Conservation (phyloP, 371 early-diverging fungal species). For the Mortierella sp. region DNA sequence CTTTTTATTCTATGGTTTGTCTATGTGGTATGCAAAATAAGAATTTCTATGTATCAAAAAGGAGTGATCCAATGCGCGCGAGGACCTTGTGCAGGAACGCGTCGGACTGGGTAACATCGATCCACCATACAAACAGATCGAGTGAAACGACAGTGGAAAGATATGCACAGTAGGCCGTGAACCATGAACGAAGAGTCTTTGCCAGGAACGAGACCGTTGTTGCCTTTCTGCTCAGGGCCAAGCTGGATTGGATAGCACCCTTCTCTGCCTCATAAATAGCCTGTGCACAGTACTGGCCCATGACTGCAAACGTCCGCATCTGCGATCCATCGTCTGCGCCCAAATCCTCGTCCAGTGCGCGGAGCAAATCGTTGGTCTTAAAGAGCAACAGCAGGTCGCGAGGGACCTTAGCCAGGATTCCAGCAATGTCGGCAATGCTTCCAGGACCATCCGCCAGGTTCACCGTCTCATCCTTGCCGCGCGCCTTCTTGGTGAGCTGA, state of each 20-base stretch:
- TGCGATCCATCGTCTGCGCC: conserved; percentile 54
- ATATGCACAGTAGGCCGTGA: conserved; percentile 34
- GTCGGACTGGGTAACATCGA: conserved; percentile 35
- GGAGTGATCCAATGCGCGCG: conserved; percentile 12
- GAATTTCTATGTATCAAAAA: neutral
- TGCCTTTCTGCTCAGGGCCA: neutral
- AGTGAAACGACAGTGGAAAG: conserved; percentile 30
- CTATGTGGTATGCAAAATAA: conserved; percentile 13
- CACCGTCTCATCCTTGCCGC: conserved; percentile 66
- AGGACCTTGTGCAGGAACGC: conserved; percentile 19
- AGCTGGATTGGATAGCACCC: conserved; percentile 2
- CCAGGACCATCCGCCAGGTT: conserved; percentile 57
- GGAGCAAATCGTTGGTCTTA: conserved; percentile 92
- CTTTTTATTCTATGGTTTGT: neutral
- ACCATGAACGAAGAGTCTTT: conserved; percentile 28
- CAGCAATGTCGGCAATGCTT: conserved; percentile 78
- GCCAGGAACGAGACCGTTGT: conserved; percentile 18
- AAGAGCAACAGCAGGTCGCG: conserved; percentile 85
- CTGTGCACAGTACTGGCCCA: conserved; percentile 68
- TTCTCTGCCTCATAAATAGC: conserved; percentile 60
- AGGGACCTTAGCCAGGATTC: conserved; percentile 84
- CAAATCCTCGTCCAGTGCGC: conserved; percentile 69
- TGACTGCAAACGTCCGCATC: conserved; percentile 65
- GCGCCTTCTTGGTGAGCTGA: conserved; percentile 62
- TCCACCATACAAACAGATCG: conserved; percentile 53